A percentile compares a stretch with the other conserved stretches of the same genome.
Evolutionary conservation across 2,329 filamentous ascomycete species (phyloP).

Genomic region (Arthrobotrys sphaeroides): DNA sequence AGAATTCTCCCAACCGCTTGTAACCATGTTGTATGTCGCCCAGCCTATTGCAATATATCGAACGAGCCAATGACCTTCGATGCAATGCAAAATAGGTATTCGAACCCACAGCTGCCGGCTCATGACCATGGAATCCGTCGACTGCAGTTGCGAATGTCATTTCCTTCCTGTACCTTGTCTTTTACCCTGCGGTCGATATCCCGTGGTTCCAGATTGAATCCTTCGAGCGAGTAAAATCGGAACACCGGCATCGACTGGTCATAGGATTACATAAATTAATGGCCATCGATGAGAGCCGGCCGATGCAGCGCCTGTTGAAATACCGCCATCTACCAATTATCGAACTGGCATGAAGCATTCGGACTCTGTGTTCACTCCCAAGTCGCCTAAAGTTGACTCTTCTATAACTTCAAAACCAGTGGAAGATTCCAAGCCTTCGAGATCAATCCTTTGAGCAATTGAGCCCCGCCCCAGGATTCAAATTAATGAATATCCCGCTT

Average conservation of each 20-base stretch:
- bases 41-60: no score
- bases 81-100: not conserved
- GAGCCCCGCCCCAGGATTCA: not conserved
- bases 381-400: not conserved
- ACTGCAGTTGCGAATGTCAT: no score
- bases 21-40: not conserved
- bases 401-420: not conserved
- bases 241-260: constrained; percentile 15
- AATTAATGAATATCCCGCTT: not conserved
- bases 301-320: not conserved
- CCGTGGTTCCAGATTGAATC: not conserved
- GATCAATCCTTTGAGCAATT: not conserved
- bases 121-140: no score
- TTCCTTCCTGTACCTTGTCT: no score
- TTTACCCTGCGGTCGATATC: not conserved
- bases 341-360: not conserved
- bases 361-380: not conserved
- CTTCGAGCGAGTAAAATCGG: not conserved
- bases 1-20: not conserved
- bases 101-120: not conserved
- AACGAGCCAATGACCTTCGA: no score
- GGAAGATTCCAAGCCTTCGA: not conserved
- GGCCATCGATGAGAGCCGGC: not conserved
- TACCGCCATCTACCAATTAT: not conserved
- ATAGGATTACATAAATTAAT: not conserved